A percentile compares a stretch with the other conserved stretches of the same genome.
These are phyloP conservation scores for Rhodosporidiobolus sp. DNA, from an alignment of 768 basidiomycete genomes.

Conservation along the genomic window DNA sequence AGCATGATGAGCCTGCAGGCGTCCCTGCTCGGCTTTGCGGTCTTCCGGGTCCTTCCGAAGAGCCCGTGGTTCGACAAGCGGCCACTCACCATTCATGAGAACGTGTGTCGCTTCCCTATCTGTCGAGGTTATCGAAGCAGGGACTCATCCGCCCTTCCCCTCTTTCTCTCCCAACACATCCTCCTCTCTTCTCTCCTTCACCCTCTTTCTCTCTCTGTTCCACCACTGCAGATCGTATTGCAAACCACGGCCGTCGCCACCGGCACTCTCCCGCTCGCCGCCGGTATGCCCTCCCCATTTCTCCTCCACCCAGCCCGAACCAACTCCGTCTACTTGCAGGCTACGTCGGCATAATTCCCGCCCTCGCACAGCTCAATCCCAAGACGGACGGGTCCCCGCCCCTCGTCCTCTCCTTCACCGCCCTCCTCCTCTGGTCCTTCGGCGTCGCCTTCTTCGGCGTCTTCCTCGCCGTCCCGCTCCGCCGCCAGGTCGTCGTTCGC, in stretches of 20 bases:
- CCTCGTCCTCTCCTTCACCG: constrained; percentile 68
- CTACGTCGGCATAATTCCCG: constrained; percentile 90
- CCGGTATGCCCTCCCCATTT: too few species aligned
- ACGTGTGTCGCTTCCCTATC: constrained; percentile 35
- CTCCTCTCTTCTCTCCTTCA: too few species aligned
- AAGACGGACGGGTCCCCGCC: constrained; percentile 72
- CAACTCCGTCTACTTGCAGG: too few species aligned
- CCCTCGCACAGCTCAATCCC: constrained; percentile 71
- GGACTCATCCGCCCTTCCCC: too few species aligned
- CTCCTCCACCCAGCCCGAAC: too few species aligned
- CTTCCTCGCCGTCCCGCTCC: constrained; percentile 90
- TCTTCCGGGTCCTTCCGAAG: constrained; percentile 60
- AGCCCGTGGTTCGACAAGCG: constrained; percentile 38
- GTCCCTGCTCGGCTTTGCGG: constrained; percentile 81
- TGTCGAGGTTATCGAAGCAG: constrained; percentile 55
- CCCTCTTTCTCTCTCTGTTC: constrained; percentile 59
- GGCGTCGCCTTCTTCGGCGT: constrained; percentile 96
- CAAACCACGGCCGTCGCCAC: constrained; percentile 96
- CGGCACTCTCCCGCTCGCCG: constrained; percentile 57
- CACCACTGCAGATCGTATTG: constrained; percentile 77
- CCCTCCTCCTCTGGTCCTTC: constrained; percentile 78
- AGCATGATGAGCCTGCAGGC: constrained; percentile 73
- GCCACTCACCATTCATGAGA: constrained; percentile 35
- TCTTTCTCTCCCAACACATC: too few species aligned
- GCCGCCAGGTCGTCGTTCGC: constrained; percentile 95